Evolutionary conservation across 352 stramenopile species (phyloP).

Genomic region (Globisporangium camurandrum): DNA sequence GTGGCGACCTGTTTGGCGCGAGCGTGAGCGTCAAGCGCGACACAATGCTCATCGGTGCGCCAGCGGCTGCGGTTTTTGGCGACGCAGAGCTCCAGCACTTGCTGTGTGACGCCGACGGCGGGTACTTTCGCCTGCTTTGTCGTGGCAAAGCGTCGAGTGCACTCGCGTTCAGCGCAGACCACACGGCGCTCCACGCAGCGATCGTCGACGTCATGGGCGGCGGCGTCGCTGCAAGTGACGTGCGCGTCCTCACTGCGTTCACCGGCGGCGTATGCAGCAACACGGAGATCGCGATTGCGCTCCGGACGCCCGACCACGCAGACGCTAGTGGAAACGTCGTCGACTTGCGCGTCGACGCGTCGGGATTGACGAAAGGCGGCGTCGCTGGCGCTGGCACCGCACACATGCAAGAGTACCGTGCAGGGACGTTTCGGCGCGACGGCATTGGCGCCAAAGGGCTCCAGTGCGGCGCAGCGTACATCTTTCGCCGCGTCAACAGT

Average conservation of each 20-base stretch:
- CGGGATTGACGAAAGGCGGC: constrained; percentile 29
- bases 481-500: constrained; percentile 33
- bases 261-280: constrained; percentile 34
- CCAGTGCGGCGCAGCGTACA: constrained; percentile 62
- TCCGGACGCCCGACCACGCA: constrained; percentile 49
- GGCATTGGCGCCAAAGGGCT: constrained; percentile 50
- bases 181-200: constrained; percentile 31
- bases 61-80: constrained; percentile 53
- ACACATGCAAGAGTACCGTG: constrained; percentile 41
- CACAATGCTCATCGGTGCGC: constrained; percentile 51
- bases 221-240: constrained; percentile 37
- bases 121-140: constrained; percentile 62
- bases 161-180: constrained; percentile 54
- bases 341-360: constrained; percentile 42
- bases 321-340: constrained; percentile 50
- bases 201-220: constrained; percentile 52
- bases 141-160: constrained; percentile 38
- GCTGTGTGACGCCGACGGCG: constrained; percentile 64
- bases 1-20: constrained; percentile 63
- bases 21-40: constrained; percentile 59
- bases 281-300: constrained; percentile 39
- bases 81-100: constrained; percentile 70
- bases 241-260: constrained; percentile 50
- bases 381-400: constrained; percentile 16
- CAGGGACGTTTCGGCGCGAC: constrained; percentile 54